A percentile compares a stretch with the other conserved stretches of the same genome.
Conservation (phyloP, 2,329 filamentous ascomycete genomes). For the Diplodia seriata region DNA sequence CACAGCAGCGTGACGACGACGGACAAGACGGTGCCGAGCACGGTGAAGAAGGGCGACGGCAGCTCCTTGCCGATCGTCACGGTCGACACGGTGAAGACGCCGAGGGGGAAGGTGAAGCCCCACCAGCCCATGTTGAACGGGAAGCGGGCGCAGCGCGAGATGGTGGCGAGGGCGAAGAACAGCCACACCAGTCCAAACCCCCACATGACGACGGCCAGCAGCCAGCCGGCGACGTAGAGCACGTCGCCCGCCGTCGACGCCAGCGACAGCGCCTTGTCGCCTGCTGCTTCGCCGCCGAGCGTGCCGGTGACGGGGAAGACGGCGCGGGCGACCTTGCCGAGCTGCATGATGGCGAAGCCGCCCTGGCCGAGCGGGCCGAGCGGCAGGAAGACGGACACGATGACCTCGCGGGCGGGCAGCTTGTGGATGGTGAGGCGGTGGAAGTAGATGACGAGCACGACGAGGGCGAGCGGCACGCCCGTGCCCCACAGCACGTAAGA, state of each 20-base stretch:
- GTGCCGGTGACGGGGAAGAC: constrained; percentile 47
- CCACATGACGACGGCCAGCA: constrained; percentile 60
- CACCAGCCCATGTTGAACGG: constrained; percentile 66
- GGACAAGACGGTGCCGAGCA: constrained; percentile 56
- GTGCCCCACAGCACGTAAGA: constrained; percentile 72
- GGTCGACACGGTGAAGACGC: constrained; percentile 57
- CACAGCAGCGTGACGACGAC: constrained; percentile 57
- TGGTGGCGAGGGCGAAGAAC: constrained; percentile 54
- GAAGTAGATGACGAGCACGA: constrained; percentile 69
- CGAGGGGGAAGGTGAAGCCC: constrained; percentile 63
- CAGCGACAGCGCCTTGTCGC: too few relatives aligned
- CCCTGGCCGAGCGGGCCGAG: constrained; percentile 69
- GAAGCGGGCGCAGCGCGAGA: constrained; percentile 48
- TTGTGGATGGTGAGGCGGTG: constrained; percentile 68
- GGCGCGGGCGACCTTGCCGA: constrained; percentile 50
- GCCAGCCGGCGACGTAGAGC: constrained; percentile 62
- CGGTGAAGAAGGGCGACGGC: constrained; percentile 58
- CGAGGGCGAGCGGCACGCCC: constrained; percentile 63
- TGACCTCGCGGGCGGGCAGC: constrained; percentile 67
- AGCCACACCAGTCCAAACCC: constrained; percentile 60
- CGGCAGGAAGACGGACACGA: constrained; percentile 70
- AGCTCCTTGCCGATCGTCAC: constrained; percentile 55
- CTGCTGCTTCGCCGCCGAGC: constrained; percentile 39
- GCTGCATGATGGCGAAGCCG: constrained; percentile 58
- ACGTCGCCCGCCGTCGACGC: constrained; percentile 51